These are phyloP conservation scores for Gastrolobium villosum DNA, from an alignment of 306 rosid genomes.

Conservation along the genomic window DNA sequence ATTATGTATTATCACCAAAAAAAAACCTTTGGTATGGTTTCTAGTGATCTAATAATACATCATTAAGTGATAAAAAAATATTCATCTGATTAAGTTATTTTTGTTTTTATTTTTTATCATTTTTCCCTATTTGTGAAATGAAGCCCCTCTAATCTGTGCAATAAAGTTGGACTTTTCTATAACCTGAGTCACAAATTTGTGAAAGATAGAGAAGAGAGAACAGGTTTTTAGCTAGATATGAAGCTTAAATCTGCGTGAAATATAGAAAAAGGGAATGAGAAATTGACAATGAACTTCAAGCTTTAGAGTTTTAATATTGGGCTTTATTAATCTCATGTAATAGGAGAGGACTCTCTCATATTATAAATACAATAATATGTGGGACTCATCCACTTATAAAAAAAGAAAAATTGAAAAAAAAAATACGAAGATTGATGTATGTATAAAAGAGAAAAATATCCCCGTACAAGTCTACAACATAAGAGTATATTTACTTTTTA, in stretches of 20 bases:
- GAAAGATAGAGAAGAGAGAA: constrained; percentile 28
- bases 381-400: no score
- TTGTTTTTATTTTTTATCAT: not conserved
- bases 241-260: constrained; percentile 50
- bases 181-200: constrained; percentile 36
- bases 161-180: constrained; percentile 27
- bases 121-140: not conserved
- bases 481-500: no score
- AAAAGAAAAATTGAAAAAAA: no score
- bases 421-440: no score
- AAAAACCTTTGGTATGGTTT: not conserved
- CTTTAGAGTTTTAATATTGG: constrained; percentile 45
- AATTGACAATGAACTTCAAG: constrained; percentile 47
- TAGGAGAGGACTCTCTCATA: no score
- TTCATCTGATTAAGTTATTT: not conserved
- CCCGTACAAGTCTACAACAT: no score
- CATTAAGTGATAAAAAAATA: not conserved
- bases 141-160: not conserved
- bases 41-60: not conserved
- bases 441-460: no score
- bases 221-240: not conserved
- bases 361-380: no score
- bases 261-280: constrained; percentile 31
- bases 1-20: not conserved
- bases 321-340: no score